Evolutionary conservation across 441 rosid species (phyloP).

Genomic region (Mallotus repandus): DNA sequence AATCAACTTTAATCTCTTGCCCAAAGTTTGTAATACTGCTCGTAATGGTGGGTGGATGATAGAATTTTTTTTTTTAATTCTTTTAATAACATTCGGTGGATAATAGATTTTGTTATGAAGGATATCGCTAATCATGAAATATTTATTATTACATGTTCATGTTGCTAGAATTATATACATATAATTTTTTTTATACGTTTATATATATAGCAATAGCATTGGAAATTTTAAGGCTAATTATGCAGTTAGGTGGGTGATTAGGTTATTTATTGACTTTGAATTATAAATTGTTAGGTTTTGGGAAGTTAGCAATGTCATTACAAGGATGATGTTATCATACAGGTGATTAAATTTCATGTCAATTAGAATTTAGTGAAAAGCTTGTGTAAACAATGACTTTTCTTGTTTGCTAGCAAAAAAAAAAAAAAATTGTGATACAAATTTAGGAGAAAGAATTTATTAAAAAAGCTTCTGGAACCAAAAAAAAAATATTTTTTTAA

Average conservation of each 20-base stretch:
- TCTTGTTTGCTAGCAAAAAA: no score
- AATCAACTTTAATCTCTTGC: constrained; percentile 1
- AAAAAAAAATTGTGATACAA: no score
- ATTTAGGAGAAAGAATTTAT: no score
- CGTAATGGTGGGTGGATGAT: background rate
- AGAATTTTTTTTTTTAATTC: no score
- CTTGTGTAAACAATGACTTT: background rate
- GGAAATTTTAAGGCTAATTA: background rate
- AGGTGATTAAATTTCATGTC: background rate
- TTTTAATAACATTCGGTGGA: no score
- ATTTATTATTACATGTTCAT: no score
- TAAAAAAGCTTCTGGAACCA: no score
- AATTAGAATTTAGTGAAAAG: background rate
- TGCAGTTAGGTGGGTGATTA: background rate
- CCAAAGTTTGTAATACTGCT: background rate
- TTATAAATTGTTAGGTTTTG: background rate
- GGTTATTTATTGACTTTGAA: background rate
- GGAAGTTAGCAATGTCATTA: background rate
- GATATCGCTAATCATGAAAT: background rate
- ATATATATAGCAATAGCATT: no score
- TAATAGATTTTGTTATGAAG: no score
- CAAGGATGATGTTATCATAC: background rate
- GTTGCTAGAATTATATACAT: no score
- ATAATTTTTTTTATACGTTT: no score
- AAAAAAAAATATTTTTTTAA: no score